Evolutionary conservation across 371 early-diverging fungal species (phyloP).

Genomic region (Conidiobolus incongruus): DNA sequence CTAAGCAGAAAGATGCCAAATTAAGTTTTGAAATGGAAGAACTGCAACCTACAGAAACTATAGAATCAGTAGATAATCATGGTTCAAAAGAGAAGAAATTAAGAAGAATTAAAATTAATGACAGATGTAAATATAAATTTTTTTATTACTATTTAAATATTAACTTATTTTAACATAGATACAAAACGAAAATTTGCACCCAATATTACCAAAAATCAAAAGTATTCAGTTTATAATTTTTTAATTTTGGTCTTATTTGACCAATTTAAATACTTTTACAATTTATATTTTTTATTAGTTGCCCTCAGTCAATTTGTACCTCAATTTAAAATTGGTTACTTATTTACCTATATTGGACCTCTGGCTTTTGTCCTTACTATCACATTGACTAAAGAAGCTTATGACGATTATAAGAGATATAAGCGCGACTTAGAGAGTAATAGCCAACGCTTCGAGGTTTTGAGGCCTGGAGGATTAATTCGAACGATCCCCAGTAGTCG

Average conservation of each 20-base stretch:
- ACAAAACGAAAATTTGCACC: conserved; percentile 35
- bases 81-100: too few relatives aligned
- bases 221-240: conserved; percentile 83
- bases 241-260: conserved; percentile 79
- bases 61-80: too few relatives aligned
- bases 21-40: too few relatives aligned
- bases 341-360: conserved; percentile 89
- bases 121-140: too few relatives aligned
- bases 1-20: too few relatives aligned
- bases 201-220: conserved; percentile 90
- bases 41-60: too few relatives aligned
- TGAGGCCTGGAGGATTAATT: conserved; percentile 15
- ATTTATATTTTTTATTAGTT: conserved; percentile 90
- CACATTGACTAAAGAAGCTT: conserved; percentile 89
- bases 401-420: conserved; percentile 85
- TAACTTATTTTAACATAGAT: conserved; percentile 13
- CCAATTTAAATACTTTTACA: conserved; percentile 95
- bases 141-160: background rate
- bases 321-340: conserved; percentile 44
- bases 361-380: conserved; percentile 82
- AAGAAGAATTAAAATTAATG: too few relatives aligned
- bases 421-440: conserved; percentile 87
- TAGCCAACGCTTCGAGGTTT: conserved; percentile 46
- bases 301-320: conserved; percentile 88
- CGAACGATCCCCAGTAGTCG: conserved; percentile 55